A percentile compares a stretch with the other conserved stretches of the same genome.
These are phyloP conservation scores for Viola odorata DNA, from an alignment of 345 rosid species.

Conservation along the genomic window DNA sequence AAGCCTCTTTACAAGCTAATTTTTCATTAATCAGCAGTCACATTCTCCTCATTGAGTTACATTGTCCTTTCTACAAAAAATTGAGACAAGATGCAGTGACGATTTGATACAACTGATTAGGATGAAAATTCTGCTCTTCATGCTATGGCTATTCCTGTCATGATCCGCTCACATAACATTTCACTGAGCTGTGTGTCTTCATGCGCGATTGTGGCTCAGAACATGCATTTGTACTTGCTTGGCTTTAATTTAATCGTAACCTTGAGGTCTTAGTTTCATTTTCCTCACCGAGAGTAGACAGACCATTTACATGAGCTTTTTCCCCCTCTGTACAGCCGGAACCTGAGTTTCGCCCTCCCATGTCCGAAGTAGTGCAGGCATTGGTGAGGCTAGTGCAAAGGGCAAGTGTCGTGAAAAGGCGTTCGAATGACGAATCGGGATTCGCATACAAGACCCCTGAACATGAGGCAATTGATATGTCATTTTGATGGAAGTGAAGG, in stretches of 20 bases:
- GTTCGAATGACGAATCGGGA: slow-evolving; percentile 82
- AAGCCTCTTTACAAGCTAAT: slow-evolving; percentile 7
- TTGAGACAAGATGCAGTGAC: not conserved
- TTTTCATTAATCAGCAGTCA: too few relatives aligned
- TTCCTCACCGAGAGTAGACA: not conserved
- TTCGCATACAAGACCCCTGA: slow-evolving; percentile 80
- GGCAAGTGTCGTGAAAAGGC: slow-evolving; percentile 78
- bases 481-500: slow-evolving; percentile 2
- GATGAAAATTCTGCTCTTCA: not conserved
- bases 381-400: slow-evolving; percentile 87
- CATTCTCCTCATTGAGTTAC: too few relatives aligned
- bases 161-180: not conserved
- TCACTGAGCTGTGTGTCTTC: not conserved
- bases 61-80: not conserved
- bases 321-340: slow-evolving; percentile 54
- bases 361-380: slow-evolving; percentile 98
- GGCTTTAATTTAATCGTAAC: not conserved
- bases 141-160: not conserved
- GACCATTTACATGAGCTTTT: not conserved
- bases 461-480: slow-evolving; percentile 45
- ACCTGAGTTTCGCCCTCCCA: slow-evolving; percentile 97
- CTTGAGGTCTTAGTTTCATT: not conserved
- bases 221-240: not conserved
- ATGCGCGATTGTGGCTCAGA: not conserved
- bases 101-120: too few relatives aligned